Evolutionary conservation across 306 rosid genomes (phyloP), one percentile per base, ranked within the genome.

Genomic region (Herpetospermum pedunculosum): DNA sequence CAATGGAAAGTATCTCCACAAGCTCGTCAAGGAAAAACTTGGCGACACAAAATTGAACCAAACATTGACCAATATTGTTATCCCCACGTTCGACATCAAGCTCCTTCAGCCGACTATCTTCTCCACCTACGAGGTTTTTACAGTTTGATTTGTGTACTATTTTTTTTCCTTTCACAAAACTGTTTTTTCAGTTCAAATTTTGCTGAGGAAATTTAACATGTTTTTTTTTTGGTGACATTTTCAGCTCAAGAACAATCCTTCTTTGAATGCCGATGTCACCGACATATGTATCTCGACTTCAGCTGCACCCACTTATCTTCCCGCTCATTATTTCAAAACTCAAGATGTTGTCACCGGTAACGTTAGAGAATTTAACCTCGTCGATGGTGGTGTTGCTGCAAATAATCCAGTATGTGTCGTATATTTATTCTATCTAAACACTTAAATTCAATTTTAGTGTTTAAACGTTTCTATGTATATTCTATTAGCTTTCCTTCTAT

Each of bases 271-370:
- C 0, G 60, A 34, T 19, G 48, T 85, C 14, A 81, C 89, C 3
- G 96, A 89, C 60, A 82, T 89, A 79, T 79, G 92, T 84, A 87
- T 87, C 15, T 74, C 81, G n/a, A 89, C 96, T 12, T 87, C 92
- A 0, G 96, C 96, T 9, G 92, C 96, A 16, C 96, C 96, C 16
- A 89, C 96, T n/a, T 85, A 87, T 78, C 70, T 87, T 50, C 96
- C 96, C 4, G 86, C 96, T 77, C 84, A 89, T 80, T 76, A 63
- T 78, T 87, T 89, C 28, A 65, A 85, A 73, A 84, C 85, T 50
- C 47, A 77, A 47, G 75, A 83, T 19, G 16, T 8, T 0, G 15
- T 14, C 18, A 35, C 60, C 0, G 86, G 84, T 2, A 12, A 54
- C 4, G 74, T 80, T 1, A 57, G 80, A 50, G 72, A 87, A 26